A percentile compares a stretch with the other conserved stretches of the same genome.
Conservation (phyloP, 805 yeast species). For the Yarrowia sp. region DNA sequence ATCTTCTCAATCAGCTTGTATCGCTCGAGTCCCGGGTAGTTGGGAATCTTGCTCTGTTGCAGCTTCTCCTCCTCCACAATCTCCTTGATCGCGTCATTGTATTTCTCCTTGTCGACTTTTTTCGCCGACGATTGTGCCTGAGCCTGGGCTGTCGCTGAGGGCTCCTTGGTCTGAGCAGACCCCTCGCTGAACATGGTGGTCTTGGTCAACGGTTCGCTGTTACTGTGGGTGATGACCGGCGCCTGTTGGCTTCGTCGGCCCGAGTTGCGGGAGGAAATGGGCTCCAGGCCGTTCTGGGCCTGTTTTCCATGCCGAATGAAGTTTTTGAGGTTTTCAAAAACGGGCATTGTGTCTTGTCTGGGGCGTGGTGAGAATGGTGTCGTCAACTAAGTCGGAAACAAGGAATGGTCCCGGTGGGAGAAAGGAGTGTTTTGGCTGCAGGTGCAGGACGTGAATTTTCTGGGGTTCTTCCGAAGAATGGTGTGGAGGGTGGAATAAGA, state of each 20-base stretch:
- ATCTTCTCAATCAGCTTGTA: conserved; percentile 52
- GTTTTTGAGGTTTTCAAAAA: conserved; percentile 59
- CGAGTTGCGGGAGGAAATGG: conserved; percentile 24
- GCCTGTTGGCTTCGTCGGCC: conserved; percentile 34
- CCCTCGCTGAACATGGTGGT: conserved; percentile 31
- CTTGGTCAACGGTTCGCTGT: conserved; percentile 27
- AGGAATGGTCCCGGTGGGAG: conserved; percentile 39
- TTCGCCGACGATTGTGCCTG: conserved; percentile 33
- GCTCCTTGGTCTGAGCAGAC: conserved; percentile 16
- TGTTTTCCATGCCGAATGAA: conserved; percentile 70
- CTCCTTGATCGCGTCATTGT: conserved; percentile 51
- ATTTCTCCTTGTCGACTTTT: conserved; percentile 45
- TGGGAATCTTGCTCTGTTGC: conserved; percentile 48
- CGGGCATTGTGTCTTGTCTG: conserved; percentile 19
- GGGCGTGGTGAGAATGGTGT: not conserved
- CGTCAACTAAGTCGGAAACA: conserved; percentile 4
- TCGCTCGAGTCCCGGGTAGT: conserved; percentile 52
- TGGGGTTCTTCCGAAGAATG: not conserved
- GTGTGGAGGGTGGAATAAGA: too few relatives aligned
- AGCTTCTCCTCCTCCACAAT: conserved; percentile 53
- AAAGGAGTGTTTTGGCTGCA: conserved; percentile 31
- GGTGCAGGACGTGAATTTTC: not conserved
- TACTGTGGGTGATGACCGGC: conserved; percentile 26
- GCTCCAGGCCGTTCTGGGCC: conserved; percentile 50
- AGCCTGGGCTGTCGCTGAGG: not conserved